Evolutionary conservation across 371 early-diverging fungal genomes (phyloP).

Genomic region (Lichtheimia hyalospora): DNA sequence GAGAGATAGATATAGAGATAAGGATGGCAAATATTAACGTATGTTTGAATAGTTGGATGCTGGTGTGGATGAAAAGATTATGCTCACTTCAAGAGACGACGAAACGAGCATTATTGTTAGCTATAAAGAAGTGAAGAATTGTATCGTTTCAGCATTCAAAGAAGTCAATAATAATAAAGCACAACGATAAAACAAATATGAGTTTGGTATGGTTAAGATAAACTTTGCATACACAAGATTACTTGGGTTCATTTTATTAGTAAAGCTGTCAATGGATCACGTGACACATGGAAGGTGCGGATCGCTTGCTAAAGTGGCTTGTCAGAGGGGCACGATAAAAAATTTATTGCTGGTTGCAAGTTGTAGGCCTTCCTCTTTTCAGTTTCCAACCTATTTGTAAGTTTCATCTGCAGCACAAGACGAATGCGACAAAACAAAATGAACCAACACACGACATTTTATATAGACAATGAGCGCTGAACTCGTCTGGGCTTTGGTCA

Average conservation of each 20-base stretch:
- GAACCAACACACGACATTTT: conserved; percentile 10
- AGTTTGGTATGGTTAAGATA: no score
- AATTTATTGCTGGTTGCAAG: no score
- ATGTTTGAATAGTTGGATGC: conserved; percentile 78
- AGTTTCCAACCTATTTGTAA: no score
- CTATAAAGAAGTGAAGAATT: conserved; percentile 89
- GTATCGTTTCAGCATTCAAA: conserved; percentile 77
- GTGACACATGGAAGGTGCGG: no score
- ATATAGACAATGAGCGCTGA: conserved; percentile 63
- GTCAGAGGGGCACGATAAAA: no score
- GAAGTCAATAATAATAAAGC: conserved; percentile 43
- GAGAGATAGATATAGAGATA: no score
- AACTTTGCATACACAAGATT: no score
- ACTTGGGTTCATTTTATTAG: no score
- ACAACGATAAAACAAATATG: conserved; percentile 6
- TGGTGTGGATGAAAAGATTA: conserved; percentile 88
- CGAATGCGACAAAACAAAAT: background rate
- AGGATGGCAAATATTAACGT: background rate
- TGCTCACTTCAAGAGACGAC: conserved; percentile 92
- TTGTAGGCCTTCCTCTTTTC: no score
- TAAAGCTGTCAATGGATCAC: no score
- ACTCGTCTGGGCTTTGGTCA: conserved; percentile 82
- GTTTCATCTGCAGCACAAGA: no score
- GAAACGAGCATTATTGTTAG: conserved; percentile 91
- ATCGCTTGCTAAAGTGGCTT: no score